Evolutionary conservation across 2,329 filamentous ascomycete genomes (phyloP).

Genomic region (Exophiala sideris): DNA sequence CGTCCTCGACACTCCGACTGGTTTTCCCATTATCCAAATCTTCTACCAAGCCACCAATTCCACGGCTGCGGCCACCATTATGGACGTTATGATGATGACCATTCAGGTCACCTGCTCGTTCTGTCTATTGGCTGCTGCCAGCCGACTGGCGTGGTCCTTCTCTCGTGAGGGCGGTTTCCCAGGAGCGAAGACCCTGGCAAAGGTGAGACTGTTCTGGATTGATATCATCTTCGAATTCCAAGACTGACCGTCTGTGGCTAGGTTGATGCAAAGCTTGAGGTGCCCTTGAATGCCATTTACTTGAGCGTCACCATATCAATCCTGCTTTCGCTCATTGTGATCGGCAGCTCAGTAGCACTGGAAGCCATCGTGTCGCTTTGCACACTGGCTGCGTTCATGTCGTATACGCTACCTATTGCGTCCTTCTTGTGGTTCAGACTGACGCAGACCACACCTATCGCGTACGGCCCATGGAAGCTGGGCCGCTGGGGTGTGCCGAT

Average conservation of each 20-base stretch:
- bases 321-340: constrained; percentile 19
- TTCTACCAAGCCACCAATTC: constrained; percentile 48
- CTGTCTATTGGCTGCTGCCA: constrained; percentile 32
- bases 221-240: background rate
- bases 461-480: constrained; percentile 30
- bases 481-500: constrained; percentile 31
- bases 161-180: constrained; percentile 40
- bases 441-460: constrained; percentile 8
- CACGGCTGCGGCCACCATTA: constrained; percentile 42
- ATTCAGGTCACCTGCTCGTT: constrained; percentile 20
- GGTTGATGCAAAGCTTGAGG: background rate
- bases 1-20: constrained; percentile 40
- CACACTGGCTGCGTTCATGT: constrained; percentile 42
- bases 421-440: constrained; percentile 37
- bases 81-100: constrained; percentile 35
- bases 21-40: constrained; percentile 50
- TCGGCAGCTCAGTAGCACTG: constrained; percentile 24
- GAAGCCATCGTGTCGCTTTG: constrained; percentile 24
- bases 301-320: constrained; percentile 9
- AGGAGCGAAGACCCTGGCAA: background rate
- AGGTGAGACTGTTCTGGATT: constrained; percentile 19
- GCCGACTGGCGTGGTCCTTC: constrained; percentile 41
- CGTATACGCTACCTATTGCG: constrained; percentile 46
- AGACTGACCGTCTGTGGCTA: background rate
- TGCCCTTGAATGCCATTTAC: background rate